A percentile compares a stretch with the other conserved stretches of the same genome.
Conservation (phyloP, 441 rosid species). For the Erodium trifolium region DNA sequence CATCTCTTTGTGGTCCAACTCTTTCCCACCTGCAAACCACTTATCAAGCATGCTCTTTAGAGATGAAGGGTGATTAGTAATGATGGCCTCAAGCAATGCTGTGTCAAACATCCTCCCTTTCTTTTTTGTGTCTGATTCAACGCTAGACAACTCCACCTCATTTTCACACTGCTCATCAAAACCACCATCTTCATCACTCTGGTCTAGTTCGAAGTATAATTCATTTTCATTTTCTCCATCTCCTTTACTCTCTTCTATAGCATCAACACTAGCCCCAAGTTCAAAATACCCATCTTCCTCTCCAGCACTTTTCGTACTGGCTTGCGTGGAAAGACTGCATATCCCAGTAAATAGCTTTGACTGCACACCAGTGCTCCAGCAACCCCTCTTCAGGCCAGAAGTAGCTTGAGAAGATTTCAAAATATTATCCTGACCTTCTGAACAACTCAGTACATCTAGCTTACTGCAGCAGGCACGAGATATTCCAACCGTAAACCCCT, state of each 20-base stretch:
- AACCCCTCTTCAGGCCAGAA: neutral
- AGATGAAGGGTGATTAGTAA: neutral
- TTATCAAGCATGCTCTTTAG: neutral
- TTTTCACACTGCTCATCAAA: neutral
- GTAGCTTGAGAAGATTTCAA: neutral
- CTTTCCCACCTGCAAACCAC: constrained; percentile 1
- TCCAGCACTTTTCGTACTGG: neutral
- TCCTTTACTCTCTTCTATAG: neutral
- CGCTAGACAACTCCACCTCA: neutral
- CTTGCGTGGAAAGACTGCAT: neutral
- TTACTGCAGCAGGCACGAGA: neutral
- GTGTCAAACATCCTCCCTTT: neutral
- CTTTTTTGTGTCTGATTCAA: neutral
- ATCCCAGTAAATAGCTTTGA: neutral
- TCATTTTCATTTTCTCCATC: neutral
- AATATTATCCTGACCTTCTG: neutral
- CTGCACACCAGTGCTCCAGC: neutral
- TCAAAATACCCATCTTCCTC: neutral
- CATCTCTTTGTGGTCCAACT: neutral
- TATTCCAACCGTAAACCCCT: neutral
- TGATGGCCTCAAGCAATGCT: neutral
- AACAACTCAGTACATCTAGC: neutral
- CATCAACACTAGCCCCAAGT: constrained; percentile 8
- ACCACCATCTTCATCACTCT: neutral
- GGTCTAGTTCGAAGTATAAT: neutral